These are phyloP conservation scores for Apiospora aurea DNA, from an alignment of 2,329 filamentous ascomycete genomes.

Conservation along the genomic window DNA sequence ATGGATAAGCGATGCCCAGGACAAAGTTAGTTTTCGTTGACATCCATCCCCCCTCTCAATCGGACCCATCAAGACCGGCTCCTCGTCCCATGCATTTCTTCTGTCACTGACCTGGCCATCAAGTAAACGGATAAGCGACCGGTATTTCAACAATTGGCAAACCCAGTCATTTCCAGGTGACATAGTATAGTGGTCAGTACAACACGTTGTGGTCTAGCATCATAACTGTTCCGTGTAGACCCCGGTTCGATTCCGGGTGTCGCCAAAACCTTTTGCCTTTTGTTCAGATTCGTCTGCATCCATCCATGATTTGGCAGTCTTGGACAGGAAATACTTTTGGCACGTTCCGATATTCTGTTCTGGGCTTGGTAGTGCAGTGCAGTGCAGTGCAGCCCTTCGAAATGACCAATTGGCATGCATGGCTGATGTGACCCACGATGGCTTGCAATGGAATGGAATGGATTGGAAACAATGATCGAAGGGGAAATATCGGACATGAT, in stretches of 20 bases:
- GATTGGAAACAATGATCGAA: no score
- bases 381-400: no score
- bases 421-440: neutral
- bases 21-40: neutral
- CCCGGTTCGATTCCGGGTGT: slow-evolving; percentile 28
- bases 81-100: neutral
- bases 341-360: neutral
- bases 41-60: neutral
- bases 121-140: neutral
- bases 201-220: slow-evolving; percentile 19
- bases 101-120: neutral
- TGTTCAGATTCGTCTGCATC: neutral
- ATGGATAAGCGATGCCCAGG: neutral
- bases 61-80: no score
- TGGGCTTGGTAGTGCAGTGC: neutral
- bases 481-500: no score
- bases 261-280: slow-evolving; percentile 23
- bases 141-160: neutral
- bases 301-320: no score
- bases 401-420: neutral
- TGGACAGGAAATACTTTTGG: neutral
- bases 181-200: slow-evolving; percentile 28
- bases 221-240: slow-evolving; percentile 24
- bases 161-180: slow-evolving; percentile 7
- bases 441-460: neutral